A percentile compares a stretch with the other conserved stretches of the same genome.
These are phyloP conservation scores for Periconia sp. DNA, from an alignment of 2,329 filamentous ascomycete species.

Conservation along the genomic window DNA sequence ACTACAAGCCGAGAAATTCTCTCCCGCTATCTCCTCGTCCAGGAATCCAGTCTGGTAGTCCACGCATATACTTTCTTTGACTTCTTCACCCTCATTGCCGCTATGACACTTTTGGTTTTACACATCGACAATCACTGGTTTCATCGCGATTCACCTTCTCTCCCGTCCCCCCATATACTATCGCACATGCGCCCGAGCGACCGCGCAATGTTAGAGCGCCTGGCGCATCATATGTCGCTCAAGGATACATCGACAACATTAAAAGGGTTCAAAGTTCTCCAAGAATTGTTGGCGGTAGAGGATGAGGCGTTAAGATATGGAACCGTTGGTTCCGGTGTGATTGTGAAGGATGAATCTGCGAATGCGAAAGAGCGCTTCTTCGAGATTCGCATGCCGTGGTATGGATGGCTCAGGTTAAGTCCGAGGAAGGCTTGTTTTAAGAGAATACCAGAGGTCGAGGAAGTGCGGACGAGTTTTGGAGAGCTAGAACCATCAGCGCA, in stretches of 20 bases:
- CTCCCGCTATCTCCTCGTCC: conserved; percentile 1
- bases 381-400: conserved; percentile 5
- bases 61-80: conserved; percentile 1
- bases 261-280: conserved; percentile 1
- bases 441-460: conserved; percentile 1
- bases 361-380: conserved; percentile 1
- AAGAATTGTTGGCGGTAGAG: conserved; percentile 1
- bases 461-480: neutral
- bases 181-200: conserved; percentile 4
- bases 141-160: neutral
- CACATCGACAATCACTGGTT: conserved; percentile 5
- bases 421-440: conserved; percentile 2
- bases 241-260: neutral
- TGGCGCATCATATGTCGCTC: neutral
- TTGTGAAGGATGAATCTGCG: neutral
- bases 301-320: neutral
- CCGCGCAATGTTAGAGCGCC: neutral
- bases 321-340: conserved; percentile 2
- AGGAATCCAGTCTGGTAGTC: neutral
- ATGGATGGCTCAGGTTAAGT: conserved; percentile 2
- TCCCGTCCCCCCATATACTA: neutral
- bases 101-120: neutral
- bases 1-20: conserved; percentile 6
- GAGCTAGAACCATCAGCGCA: neutral
- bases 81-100: conserved; percentile 7